A percentile compares a stretch with the other conserved stretches of the same genome.
These are phyloP conservation scores for Malassezia obtusa DNA, from an alignment of 1,284 basidiomycete species.

Conservation along the genomic window DNA sequence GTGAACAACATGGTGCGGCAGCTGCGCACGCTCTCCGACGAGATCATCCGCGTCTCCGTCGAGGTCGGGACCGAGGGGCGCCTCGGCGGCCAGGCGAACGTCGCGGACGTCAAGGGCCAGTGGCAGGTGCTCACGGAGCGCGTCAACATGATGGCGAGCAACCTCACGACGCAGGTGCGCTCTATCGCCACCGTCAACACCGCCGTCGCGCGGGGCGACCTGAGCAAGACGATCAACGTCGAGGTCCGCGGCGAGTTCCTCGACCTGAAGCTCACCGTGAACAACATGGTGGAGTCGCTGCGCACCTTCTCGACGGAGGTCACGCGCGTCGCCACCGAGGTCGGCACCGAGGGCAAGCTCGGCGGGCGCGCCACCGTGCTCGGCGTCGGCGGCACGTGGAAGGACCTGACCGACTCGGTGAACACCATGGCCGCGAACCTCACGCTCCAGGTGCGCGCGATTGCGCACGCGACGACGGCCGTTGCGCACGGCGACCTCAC, in stretches of 20 bases:
- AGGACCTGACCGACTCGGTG: constrained; percentile 74
- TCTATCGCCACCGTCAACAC: constrained; percentile 46
- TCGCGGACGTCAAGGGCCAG: constrained; percentile 53
- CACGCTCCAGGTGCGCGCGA: constrained; percentile 87
- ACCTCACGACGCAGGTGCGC: constrained; percentile 81
- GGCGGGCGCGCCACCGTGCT: constrained; percentile 47
- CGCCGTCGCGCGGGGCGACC: constrained; percentile 43
- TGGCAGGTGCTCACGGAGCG: constrained; percentile 49
- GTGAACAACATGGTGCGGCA: constrained; percentile 49
- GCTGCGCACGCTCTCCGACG: constrained; percentile 43
- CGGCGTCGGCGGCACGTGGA: constrained; percentile 49
- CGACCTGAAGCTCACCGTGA: constrained; percentile 46
- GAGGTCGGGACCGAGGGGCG: constrained; percentile 87
- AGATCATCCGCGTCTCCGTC: constrained; percentile 59
- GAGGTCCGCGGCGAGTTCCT: constrained; percentile 46
- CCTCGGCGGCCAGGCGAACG: constrained; percentile 74
- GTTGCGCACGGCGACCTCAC: constrained; percentile 89
- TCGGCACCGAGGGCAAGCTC: constrained; percentile 48
- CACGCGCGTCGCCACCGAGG: constrained; percentile 48
- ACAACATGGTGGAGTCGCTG: constrained; percentile 49
- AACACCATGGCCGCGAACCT: constrained; percentile 57
- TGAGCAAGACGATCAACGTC: constrained; percentile 48
- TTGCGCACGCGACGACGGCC: constrained; percentile 87
- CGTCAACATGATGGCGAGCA: constrained; percentile 52
- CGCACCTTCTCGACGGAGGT: constrained; percentile 49